Conservation (phyloP, 345 rosid species). For the Linum usitatissimum region DNA sequence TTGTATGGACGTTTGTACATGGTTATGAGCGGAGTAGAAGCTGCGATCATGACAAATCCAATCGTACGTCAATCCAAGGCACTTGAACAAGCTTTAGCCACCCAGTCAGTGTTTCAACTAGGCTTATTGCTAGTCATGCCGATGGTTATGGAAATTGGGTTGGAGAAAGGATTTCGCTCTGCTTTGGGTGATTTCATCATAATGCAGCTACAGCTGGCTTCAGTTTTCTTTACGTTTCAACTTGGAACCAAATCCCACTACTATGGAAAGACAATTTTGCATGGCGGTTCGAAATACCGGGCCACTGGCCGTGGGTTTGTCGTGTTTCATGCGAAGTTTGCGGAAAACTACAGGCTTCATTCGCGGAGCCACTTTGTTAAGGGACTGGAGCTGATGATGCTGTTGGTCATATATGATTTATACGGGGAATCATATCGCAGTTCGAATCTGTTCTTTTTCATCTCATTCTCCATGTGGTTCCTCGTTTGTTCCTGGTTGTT, state of each 20-base stretch:
- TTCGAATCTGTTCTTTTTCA: slow-evolving; percentile 53
- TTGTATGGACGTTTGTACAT: slow-evolving; percentile 87
- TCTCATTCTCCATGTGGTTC: slow-evolving; percentile 88
- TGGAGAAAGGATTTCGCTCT: slow-evolving; percentile 88
- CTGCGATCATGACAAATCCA: slow-evolving; percentile 45
- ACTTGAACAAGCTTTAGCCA: slow-evolving; percentile 74
- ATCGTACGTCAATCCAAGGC: slow-evolving; percentile 51
- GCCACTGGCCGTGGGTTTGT: slow-evolving; percentile 98
- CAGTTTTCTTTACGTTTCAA: slow-evolving; percentile 86
- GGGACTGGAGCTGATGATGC: slow-evolving; percentile 75
- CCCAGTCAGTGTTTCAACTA: slow-evolving; percentile 74
- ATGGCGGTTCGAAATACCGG: slow-evolving; percentile 95
- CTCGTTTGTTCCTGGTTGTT: slow-evolving; percentile 67
- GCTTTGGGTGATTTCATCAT: slow-evolving; percentile 92
- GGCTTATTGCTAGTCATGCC: slow-evolving; percentile 80
- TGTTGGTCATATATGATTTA: slow-evolving; percentile 65
- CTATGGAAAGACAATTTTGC: slow-evolving; percentile 90
- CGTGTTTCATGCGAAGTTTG: slow-evolving; percentile 83
- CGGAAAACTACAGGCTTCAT: slow-evolving; percentile 75
- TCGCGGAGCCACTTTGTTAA: slow-evolving; percentile 81
- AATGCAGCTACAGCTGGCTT: slow-evolving; percentile 91
- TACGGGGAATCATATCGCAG: slow-evolving; percentile 69
- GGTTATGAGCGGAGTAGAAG: slow-evolving; percentile 85
- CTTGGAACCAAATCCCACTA: slow-evolving; percentile 94
- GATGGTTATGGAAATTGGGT: slow-evolving; percentile 86